Percentiles rank a stretch among this genome's conserved stretches.
phyloP scores from a whole-genome alignment of 495 filamentous ascomycete species.

The Lepidopterella palustris region DNA sequence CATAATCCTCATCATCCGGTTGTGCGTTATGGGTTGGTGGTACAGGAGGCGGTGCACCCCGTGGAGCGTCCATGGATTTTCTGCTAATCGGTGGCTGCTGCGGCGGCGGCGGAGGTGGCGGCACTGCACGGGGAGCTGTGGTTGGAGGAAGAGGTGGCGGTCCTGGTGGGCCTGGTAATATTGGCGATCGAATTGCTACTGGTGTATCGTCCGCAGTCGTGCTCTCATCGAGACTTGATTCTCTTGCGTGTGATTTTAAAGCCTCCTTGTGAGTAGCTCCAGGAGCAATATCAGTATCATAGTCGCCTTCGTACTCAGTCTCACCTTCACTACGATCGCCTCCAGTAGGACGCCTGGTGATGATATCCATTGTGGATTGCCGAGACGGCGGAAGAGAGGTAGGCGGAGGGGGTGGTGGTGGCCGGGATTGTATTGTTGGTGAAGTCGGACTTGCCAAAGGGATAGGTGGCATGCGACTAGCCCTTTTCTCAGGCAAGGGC shows the following conservation, averaged over 20 bases:
- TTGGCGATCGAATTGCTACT: conserved; percentile 31
- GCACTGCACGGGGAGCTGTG: conserved; percentile 31
- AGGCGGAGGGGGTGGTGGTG: conserved; percentile 76
- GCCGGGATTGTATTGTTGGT: conserved; percentile 52
- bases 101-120: conserved; percentile 33
- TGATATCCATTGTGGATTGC: conserved; percentile 54
- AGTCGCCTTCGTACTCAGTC: conserved; percentile 95
- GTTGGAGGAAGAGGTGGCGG: conserved; percentile 28
- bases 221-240: conserved; percentile 62
- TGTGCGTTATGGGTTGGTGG: conserved; percentile 14
- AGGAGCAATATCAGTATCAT: conserved; percentile 94
- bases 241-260: conserved; percentile 70
- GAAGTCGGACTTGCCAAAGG: conserved; percentile 37
- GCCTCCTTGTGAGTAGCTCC: conserved; percentile 87
- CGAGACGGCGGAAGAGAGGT: conserved; percentile 48
- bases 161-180: conserved; percentile 3
- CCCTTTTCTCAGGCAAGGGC: conserved; percentile 38
- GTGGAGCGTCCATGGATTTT: conserved; percentile 35
- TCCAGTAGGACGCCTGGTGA: conserved; percentile 37
- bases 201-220: conserved; percentile 48
- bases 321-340: conserved; percentile 72
- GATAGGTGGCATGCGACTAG: conserved; percentile 44
- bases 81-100: conserved; percentile 23
- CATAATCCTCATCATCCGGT: conserved; percentile 35
- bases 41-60: conserved; percentile 30